Evolutionary conservation across 345 rosid genomes (phyloP), one percentile per base, ranked within the genome.

Genomic region (Passiflora organensis): DNA sequence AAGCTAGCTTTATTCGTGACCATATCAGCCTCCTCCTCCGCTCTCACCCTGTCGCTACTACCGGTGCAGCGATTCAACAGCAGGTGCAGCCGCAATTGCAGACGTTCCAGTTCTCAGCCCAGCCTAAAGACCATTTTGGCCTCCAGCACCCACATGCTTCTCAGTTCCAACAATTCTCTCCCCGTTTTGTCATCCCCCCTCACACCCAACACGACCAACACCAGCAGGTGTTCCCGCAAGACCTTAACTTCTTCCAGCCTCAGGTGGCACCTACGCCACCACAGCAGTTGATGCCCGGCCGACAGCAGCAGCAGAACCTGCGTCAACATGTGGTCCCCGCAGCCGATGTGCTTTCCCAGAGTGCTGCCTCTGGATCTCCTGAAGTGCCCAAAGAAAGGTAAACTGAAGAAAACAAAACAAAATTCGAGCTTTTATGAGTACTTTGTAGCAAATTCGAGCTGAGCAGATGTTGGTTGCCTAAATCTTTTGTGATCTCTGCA

Each of bases 21-120:
- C 95, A 88, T 49, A 86, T 91, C 85, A 76, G 63, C 63, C 70
- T 73, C 60, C 86, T 87, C 62, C 85, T 88, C 73, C 85, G 80
- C 13, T 13, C 81, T 4, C 86, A 77, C 49, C 90, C 60, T 1
- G 49, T 32, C 6, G 15, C 48, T 4, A 38, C 41, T 11, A 12
- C 59, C 19, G 6, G 58, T 6, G 36, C 60, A 8, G 14, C 43
- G 37, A 44, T 21, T 3, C 34, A 10, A 66, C 32, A 8, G 66
- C 51, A 18, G 59, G 61, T 3, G 32, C 71, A 5, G 16, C 65
- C 18, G 37, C 58, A 34, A 10, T 46, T 34, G 14, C 71, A 55
- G 14, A 51, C 21, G 10, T 53, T 41, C 21, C 78, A 77, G 52
- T 52, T 67, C 51, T 19, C 70, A 13, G 34, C 34, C 8, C 5